A percentile compares a stretch with the other conserved stretches of the same genome.
These are phyloP conservation scores for Magnusiomyces paraingens DNA, from an alignment of 1,139 yeast genomes.

Conservation along the genomic window DNA sequence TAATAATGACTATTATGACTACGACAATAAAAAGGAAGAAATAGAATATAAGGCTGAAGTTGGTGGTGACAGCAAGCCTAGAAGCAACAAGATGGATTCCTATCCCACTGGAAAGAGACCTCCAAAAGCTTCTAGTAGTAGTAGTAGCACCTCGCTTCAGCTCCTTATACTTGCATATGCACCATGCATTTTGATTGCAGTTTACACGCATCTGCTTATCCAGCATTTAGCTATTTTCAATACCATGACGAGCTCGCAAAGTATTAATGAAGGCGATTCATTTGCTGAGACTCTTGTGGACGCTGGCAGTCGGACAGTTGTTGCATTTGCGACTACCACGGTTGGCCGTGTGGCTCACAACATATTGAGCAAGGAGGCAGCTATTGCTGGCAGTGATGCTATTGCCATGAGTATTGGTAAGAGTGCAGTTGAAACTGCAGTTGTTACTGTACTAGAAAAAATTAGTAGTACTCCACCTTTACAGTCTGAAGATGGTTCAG, in stretches of 20 bases:
- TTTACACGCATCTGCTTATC: conserved; percentile 87
- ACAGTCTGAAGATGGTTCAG: no score
- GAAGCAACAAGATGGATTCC: no score
- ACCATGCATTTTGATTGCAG: conserved; percentile 90
- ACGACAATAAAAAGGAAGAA: background rate
- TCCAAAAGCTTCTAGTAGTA: background rate
- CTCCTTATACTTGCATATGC: conserved; percentile 75
- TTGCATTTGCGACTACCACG: background rate
- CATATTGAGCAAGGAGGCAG: background rate
- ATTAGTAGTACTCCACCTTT: background rate
- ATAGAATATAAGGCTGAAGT: no score
- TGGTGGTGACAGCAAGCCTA: no score
- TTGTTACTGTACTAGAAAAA: background rate
- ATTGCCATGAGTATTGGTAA: background rate
- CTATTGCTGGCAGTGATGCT: background rate
- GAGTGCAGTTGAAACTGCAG: background rate
- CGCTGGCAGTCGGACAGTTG: background rate
- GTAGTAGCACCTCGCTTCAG: conserved; percentile 6
- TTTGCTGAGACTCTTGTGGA: background rate
- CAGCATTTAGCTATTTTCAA: conserved; percentile 72
- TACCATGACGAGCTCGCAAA: background rate
- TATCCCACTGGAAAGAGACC: no score
- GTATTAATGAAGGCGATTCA: background rate
- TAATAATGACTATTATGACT: background rate
- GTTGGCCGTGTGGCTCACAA: background rate